Percentiles rank a stretch among this genome's conserved stretches.
phyloP scores from a whole-genome alignment of 345 rosid species.

The Punica granatum region DNA sequence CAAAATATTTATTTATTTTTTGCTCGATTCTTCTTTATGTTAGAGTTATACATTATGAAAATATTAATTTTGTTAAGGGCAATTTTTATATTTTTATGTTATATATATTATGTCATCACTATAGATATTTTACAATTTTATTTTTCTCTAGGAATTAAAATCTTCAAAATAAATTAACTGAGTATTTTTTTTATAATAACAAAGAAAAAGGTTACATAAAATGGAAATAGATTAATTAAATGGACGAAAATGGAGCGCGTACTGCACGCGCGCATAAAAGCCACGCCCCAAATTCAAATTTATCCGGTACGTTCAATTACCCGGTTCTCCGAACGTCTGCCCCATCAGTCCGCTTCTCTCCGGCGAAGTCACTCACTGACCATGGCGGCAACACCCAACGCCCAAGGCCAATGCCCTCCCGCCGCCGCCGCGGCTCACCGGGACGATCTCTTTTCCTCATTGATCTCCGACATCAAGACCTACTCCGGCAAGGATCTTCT shows the following conservation, averaged over 20 bases:
- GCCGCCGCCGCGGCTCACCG: conserved; percentile 12
- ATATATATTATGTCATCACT: no score
- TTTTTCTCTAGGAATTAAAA: no score
- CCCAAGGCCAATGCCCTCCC: background rate
- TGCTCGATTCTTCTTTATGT: no score
- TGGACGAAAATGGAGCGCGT: background rate
- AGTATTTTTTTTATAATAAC: no score
- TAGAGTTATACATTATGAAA: no score
- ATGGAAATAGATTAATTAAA: background rate
- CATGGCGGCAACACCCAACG: background rate
- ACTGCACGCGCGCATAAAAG: background rate
- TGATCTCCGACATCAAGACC: conserved; percentile 69
- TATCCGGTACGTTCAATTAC: background rate
- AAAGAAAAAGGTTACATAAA: no score
- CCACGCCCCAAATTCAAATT: background rate
- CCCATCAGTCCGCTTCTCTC: conserved; percentile 3
- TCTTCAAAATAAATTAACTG: no score
- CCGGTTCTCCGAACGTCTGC: background rate
- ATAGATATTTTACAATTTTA: no score
- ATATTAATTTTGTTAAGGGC: no score
- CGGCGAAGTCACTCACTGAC: background rate
- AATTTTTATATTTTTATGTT: no score
- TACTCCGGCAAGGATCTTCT: conserved; percentile 78
- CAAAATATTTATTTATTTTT: no score
- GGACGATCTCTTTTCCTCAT: conserved; percentile 51